Conservation (phyloP, 768 basidiomycete species). For the Flagelloscypha sp. region DNA sequence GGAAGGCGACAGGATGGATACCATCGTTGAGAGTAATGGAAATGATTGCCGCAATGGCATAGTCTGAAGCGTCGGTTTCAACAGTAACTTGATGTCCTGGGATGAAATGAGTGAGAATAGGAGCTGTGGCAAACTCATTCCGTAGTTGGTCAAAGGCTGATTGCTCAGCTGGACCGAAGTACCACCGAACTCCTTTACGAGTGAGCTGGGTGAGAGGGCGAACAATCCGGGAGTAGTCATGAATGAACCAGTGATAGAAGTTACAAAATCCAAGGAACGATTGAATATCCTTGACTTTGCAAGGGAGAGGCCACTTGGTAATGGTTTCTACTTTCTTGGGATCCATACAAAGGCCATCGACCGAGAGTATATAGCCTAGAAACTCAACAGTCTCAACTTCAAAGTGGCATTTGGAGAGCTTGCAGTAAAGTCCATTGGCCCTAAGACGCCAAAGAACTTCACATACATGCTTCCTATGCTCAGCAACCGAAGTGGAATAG, state of each 20-base stretch:
- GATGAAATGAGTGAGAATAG: constrained; percentile 25
- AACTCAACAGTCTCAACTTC: constrained; percentile 17
- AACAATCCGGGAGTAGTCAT: constrained; percentile 22
- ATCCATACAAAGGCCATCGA: constrained; percentile 21
- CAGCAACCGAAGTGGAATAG: constrained; percentile 13
- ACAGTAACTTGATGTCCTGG: constrained; percentile 15
- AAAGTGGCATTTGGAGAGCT: constrained; percentile 22
- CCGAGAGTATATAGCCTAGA: constrained; percentile 22
- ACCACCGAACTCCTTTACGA: constrained; percentile 13
- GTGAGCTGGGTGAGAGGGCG: constrained; percentile 21
- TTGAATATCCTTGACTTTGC: constrained; percentile 19
- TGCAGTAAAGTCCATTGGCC: constrained; percentile 10
- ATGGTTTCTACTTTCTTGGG: constrained; percentile 22
- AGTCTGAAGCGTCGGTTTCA: constrained; percentile 12
- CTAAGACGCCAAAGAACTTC: constrained; percentile 15
- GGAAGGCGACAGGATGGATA: constrained; percentile 23
- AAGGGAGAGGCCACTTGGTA: constrained; percentile 19
- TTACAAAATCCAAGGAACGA: constrained; percentile 24
- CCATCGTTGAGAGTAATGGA: constrained; percentile 11
- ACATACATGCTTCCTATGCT: constrained; percentile 12
- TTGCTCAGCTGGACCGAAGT: constrained; percentile 7
- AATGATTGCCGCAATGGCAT: constrained; percentile 5
- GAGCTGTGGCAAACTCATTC: constrained; percentile 11
- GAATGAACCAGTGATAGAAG: constrained; percentile 25
- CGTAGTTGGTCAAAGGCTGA: constrained; percentile 20